These are phyloP conservation scores for Rhizoctonia solani DNA, from an alignment of 1,284 basidiomycete species.

Conservation along the genomic window DNA sequence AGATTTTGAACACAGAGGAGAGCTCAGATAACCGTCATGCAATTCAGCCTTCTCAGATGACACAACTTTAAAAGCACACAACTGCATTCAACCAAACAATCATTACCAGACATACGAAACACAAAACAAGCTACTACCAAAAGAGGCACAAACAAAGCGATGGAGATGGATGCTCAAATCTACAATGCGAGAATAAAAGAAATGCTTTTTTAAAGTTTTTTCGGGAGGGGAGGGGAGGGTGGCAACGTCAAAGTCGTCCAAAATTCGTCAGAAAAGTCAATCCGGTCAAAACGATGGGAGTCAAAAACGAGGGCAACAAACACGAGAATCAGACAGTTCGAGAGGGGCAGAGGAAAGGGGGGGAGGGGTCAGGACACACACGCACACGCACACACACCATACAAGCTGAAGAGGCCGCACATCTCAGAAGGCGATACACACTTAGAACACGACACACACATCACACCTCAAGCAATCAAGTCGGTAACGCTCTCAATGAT, in stretches of 20 bases:
- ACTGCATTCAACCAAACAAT: slow-evolving; percentile 16
- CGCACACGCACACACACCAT: too few species aligned
- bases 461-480: neutral
- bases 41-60: neutral
- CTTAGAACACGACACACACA: neutral
- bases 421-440: too few species aligned
- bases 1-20: too few species aligned
- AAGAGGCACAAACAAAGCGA: slow-evolving; percentile 1
- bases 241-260: neutral
- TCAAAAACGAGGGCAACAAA: neutral
- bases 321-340: neutral
- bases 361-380: neutral
- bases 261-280: neutral
- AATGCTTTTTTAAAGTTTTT: too few species aligned
- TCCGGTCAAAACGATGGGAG: neutral
- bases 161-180: neutral
- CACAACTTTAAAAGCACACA: neutral
- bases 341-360: neutral
- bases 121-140: neutral
- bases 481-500: slow-evolving; percentile 33
- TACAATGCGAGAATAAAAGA: too few species aligned
- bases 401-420: too few species aligned
- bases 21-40: too few species aligned
- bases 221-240: too few species aligned
- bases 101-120: slow-evolving; percentile 34